Evolutionary conservation across 768 basidiomycete genomes (phyloP).

Genomic region (Trametes gibbosa): DNA sequence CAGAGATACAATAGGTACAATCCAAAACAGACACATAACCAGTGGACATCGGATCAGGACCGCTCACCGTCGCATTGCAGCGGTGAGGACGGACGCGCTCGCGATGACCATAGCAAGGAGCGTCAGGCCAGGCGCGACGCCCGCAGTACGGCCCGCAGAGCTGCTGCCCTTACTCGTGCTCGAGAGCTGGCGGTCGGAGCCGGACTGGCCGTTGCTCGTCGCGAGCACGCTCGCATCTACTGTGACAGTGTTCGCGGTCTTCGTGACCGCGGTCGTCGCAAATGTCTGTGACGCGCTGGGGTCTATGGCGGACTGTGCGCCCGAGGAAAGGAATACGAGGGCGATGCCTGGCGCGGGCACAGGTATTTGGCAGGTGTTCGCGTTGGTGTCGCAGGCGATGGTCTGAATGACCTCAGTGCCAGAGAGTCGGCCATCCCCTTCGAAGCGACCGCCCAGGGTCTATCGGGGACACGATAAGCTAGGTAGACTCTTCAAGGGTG

Average conservation of each 20-base stretch:
- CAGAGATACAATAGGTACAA: neutral
- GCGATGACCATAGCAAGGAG: constrained; percentile 10
- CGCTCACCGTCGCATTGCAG: constrained; percentile 6
- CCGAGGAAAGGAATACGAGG: constrained; percentile 62
- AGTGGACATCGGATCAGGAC: neutral
- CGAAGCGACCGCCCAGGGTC: constrained; percentile 33
- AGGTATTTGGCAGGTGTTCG: constrained; percentile 54
- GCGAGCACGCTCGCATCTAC: constrained; percentile 53
- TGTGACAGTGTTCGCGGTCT: constrained; percentile 50
- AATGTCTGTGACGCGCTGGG: constrained; percentile 44
- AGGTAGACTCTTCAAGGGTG: neutral
- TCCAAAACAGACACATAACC: neutral
- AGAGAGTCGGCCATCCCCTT: constrained; percentile 40
- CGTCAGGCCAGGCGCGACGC: constrained; percentile 20
- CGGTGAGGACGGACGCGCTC: constrained; percentile 10
- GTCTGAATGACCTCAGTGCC: constrained; percentile 34
- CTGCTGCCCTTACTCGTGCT: constrained; percentile 30
- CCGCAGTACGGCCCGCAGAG: constrained; percentile 18
- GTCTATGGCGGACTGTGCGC: constrained; percentile 37
- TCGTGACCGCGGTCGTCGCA: constrained; percentile 54
- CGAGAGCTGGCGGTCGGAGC: constrained; percentile 32
- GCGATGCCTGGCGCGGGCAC: constrained; percentile 74
- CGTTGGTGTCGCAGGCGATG: constrained; percentile 37
- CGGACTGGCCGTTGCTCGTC: constrained; percentile 62
- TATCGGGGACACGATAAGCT: constrained; percentile 10